Percentiles rank a stretch among this genome's conserved stretches.
These are phyloP conservation scores for Nigrograna mackinnonii DNA, from an alignment of 2,329 filamentous ascomycete species.

Conservation along the genomic window DNA sequence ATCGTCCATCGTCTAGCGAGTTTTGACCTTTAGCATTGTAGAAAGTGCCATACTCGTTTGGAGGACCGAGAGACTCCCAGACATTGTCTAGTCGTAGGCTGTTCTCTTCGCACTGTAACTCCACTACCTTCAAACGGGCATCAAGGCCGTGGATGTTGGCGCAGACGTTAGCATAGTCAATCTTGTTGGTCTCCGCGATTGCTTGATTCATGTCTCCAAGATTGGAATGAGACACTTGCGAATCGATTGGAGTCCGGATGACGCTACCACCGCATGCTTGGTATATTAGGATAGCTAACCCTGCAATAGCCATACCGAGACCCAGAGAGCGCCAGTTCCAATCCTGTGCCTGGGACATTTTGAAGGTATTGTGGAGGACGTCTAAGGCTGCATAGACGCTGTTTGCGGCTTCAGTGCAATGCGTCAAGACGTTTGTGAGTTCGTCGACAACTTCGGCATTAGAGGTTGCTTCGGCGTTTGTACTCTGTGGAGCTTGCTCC, in stretches of 20 bases:
- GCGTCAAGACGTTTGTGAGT: conserved; percentile 15
- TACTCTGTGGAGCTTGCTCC: conserved; percentile 7
- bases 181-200: not conserved
- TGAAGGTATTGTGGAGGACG: conserved; percentile 7
- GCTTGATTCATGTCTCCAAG: not conserved
- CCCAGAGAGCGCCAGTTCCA: not conserved
- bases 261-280: no score
- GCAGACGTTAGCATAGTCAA: not conserved
- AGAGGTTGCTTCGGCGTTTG: conserved; percentile 6
- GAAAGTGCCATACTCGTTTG: conserved; percentile 23
- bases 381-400: conserved; percentile 18
- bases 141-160: no score
- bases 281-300: no score
- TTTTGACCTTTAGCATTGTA: no score
- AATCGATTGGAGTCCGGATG: no score
- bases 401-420: conserved; percentile 14
- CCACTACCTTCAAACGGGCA: no score
- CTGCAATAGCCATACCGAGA: no score
- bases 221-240: not conserved
- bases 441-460: conserved; percentile 12
- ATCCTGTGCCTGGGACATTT: not conserved
- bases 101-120: conserved; percentile 10
- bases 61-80: conserved; percentile 24
- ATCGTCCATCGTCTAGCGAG: no score
- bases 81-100: conserved; percentile 23